Conservation (phyloP, 225 moss, liverwort and hornwort genomes). For the Physcomitrellopsis africana region DNA sequence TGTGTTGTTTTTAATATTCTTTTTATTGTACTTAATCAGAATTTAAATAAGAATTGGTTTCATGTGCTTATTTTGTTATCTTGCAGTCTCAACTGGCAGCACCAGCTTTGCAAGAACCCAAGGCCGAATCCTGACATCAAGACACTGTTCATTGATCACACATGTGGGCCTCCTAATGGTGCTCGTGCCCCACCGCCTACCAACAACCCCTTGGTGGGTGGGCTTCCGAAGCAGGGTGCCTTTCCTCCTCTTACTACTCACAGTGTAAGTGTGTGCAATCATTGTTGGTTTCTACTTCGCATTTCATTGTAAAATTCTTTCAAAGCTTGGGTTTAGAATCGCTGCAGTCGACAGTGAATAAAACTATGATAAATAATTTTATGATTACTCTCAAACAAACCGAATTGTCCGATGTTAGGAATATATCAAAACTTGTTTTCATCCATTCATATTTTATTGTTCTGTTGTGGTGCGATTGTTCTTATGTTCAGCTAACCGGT, state of each 20-base stretch:
- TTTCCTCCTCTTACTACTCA: slow-evolving; percentile 83
- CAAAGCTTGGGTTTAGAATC: too few species aligned
- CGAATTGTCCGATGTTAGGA: too few species aligned
- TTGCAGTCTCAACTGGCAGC: slow-evolving; percentile 96
- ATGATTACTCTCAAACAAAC: too few species aligned
- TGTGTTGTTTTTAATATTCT: background rate
- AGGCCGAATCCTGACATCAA: slow-evolving; percentile 97
- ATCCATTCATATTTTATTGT: too few species aligned
- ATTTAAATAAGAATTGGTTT: background rate
- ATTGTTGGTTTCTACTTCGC: slow-evolving; percentile 8
- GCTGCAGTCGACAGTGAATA: too few species aligned
- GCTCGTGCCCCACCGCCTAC: slow-evolving; percentile 92
- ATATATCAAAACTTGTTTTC: too few species aligned
- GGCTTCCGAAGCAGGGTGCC: slow-evolving; percentile 84
- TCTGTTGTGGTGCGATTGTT: background rate
- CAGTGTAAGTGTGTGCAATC: slow-evolving; percentile 62
- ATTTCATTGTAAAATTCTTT: background rate
- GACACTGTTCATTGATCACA: slow-evolving; percentile 96
- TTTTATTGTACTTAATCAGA: background rate
- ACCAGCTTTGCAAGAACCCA: slow-evolving; percentile 97
- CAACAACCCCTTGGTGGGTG: slow-evolving; percentile 80
- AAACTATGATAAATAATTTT: too few species aligned
- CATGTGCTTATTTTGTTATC: slow-evolving; percentile 14
- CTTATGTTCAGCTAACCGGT: slow-evolving; percentile 21
- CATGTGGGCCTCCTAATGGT: slow-evolving; percentile 97